phyloP scores from a whole-genome alignment of 768 basidiomycete species.

The Cyclocybe cylindracea region DNA sequence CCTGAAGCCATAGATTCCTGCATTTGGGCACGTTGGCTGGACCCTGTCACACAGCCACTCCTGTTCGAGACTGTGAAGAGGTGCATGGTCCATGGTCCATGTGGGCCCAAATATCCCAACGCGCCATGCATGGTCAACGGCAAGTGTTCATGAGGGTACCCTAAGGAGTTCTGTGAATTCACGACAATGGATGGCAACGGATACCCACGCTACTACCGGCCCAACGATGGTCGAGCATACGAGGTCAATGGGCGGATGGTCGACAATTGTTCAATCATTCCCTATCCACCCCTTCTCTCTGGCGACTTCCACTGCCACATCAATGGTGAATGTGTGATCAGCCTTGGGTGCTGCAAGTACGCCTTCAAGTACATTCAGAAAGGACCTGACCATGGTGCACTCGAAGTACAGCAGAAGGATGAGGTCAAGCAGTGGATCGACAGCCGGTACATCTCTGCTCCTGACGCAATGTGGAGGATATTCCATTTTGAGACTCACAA shows the following conservation, averaged over 20 bases:
- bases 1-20: constrained; percentile 38
- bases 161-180: constrained; percentile 23
- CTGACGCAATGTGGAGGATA: constrained; percentile 37
- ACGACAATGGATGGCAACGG: constrained; percentile 19
- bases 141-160: constrained; percentile 33
- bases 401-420: constrained; percentile 27
- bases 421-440: constrained; percentile 40
- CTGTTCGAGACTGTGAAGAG: constrained; percentile 34
- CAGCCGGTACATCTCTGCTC: constrained; percentile 33
- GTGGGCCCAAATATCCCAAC: constrained; percentile 30
- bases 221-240: constrained; percentile 28
- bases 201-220: constrained; percentile 25
- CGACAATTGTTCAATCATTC: constrained; percentile 41
- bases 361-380: constrained; percentile 52
- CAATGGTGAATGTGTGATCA: constrained; percentile 42
- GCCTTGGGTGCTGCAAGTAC: constrained; percentile 43
- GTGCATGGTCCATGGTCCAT: constrained; percentile 37
- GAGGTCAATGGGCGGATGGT: constrained; percentile 18
- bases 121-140: constrained; percentile 40
- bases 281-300: constrained; percentile 35
- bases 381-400: constrained; percentile 23
- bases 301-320: constrained; percentile 41
- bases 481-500: constrained; percentile 33
- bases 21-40: constrained; percentile 44
- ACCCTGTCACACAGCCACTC: constrained; percentile 32